Evolutionary conservation across 345 rosid genomes (phyloP).

Genomic region (Eucalyptus paniculata): DNA sequence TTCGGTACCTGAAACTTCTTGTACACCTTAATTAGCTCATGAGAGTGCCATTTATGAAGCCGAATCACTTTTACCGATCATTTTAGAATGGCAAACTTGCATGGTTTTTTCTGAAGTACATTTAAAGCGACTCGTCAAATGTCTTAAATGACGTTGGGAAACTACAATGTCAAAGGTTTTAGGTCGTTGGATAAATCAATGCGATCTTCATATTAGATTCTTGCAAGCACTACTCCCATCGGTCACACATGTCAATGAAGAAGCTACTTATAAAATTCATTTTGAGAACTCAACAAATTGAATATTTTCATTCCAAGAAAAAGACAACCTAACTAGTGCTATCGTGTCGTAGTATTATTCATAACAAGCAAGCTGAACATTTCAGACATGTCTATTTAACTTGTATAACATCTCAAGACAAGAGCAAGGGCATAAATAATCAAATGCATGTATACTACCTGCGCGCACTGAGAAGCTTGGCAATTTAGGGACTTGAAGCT

Average conservation of each 20-base stretch:
- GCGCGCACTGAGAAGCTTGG: conserved; percentile 64
- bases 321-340: not conserved
- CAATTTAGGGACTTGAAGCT: conserved; percentile 49
- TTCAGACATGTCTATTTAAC: not conserved
- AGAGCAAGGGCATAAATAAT: not conserved
- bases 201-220: not conserved
- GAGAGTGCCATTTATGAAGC: not conserved
- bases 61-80: not conserved
- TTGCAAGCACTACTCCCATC: too few species aligned
- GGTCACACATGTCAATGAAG: not conserved
- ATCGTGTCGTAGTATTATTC: not conserved
- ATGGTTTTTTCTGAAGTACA: not conserved
- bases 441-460: conserved; percentile 22
- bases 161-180: not conserved
- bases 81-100: not conserved
- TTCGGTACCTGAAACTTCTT: conserved; percentile 41
- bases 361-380: not conserved
- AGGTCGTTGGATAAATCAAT: not conserved
- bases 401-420: not conserved
- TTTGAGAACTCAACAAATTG: not conserved
- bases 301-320: not conserved
- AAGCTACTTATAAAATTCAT: not conserved
- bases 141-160: not conserved
- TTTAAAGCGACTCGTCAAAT: not conserved
- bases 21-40: not conserved